Percentiles rank a stretch among this genome's conserved stretches.
Conservation (phyloP, 2,329 filamentous ascomycete genomes). For the Ophiostoma sp. region DNA sequence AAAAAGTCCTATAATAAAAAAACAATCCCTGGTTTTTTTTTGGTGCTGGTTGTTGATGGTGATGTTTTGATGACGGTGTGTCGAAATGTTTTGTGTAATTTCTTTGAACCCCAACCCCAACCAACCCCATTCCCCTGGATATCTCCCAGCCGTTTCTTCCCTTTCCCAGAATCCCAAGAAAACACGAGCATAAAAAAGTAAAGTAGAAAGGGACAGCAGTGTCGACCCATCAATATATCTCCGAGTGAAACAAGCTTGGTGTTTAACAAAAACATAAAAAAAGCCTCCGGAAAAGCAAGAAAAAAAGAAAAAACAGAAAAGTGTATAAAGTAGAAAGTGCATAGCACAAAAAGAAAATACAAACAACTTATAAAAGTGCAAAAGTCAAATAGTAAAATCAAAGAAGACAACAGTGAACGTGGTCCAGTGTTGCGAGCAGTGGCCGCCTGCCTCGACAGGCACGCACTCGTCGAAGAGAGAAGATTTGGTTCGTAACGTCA, state of each 20-base stretch:
- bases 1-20: constrained; percentile 9
- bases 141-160: neutral
- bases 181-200: neutral
- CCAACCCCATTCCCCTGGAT: neutral
- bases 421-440: neutral
- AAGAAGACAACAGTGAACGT: neutral
- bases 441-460: neutral
- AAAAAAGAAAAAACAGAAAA: neutral
- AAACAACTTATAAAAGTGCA: neutral
- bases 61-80: neutral
- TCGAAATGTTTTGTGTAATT: neutral
- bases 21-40: neutral
- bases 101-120: neutral
- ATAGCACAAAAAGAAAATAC: neutral
- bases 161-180: neutral
- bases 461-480: neutral
- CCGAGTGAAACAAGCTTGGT: constrained; percentile 22
- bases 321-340: neutral
- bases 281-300: neutral
- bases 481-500: constrained; percentile 18
- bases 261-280: neutral
- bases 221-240: neutral
- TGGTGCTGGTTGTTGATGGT: neutral
- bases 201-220: neutral
- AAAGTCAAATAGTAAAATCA: neutral